Percentiles rank a stretch among this genome's conserved stretches.
phyloP scores from a whole-genome alignment of 305 asterid species.

The Fraxinus floribunda region DNA sequence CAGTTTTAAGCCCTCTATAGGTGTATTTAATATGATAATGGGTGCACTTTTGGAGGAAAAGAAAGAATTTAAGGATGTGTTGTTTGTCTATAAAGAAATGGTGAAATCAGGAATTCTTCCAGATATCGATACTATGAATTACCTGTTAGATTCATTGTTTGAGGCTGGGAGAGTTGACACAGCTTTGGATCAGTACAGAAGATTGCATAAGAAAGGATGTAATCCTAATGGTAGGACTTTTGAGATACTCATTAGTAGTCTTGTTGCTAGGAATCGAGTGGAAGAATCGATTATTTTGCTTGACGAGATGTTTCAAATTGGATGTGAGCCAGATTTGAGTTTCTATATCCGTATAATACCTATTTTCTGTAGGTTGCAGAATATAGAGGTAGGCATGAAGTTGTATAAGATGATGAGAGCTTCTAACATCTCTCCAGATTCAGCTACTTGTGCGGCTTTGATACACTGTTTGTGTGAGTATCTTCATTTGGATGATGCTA shows the following conservation, averaged over 20 bases:
- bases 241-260: constrained; percentile 61
- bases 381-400: constrained; percentile 46
- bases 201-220: constrained; percentile 75
- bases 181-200: constrained; percentile 65
- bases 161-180: constrained; percentile 59
- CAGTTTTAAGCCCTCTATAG: constrained; percentile 48
- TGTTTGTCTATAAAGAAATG: constrained; percentile 85
- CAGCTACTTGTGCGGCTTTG: constrained; percentile 47
- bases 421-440: constrained; percentile 42
- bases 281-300: constrained; percentile 54
- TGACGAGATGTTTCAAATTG: constrained; percentile 52
- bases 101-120: constrained; percentile 72
- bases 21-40: constrained; percentile 50
- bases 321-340: constrained; percentile 44
- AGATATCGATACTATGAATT: constrained; percentile 61
- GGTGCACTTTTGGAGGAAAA: constrained; percentile 55
- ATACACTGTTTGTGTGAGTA: constrained; percentile 54
- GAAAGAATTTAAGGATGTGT: constrained; percentile 64
- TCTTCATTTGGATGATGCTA: constrained; percentile 61
- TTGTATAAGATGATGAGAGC: constrained; percentile 58
- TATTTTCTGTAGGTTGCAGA: constrained; percentile 45
- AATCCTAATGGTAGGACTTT: constrained; percentile 65
- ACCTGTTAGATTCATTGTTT: constrained; percentile 65
- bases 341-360: constrained; percentile 59
- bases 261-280: constrained; percentile 46